A percentile compares a stretch with the other conserved stretches of the same genome.
phyloP scores from a whole-genome alignment of 805 yeast genomes.

The Pichia phayaonensis region DNA sequence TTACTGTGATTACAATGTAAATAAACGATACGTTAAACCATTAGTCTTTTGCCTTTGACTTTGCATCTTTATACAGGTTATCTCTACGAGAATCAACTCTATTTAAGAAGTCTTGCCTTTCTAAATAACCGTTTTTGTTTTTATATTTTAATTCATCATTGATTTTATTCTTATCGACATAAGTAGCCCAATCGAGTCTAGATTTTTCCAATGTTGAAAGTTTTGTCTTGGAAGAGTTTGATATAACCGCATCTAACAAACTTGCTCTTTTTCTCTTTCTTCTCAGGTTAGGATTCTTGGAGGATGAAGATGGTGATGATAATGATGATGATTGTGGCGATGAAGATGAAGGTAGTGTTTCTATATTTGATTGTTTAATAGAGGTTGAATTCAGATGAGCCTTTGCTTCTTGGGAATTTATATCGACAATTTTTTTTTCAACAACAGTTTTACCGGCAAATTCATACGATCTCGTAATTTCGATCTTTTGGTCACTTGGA shows the following conservation, averaged over 20 bases:
- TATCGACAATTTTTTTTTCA: conserved; percentile 72
- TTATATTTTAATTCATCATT: conserved; percentile 72
- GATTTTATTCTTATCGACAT: conserved; percentile 81
- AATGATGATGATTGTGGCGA: neutral
- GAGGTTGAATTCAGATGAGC: conserved; percentile 59
- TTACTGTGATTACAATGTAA: too few species aligned
- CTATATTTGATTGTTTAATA: conserved; percentile 4
- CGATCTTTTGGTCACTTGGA: conserved; percentile 38
- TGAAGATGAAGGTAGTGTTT: neutral
- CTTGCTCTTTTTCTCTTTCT: conserved; percentile 64
- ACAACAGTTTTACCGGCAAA: conserved; percentile 83
- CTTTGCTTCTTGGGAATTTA: conserved; percentile 77
- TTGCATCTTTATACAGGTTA: conserved; percentile 38
- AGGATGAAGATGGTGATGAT: neutral
- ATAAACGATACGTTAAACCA: neutral
- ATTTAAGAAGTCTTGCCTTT: conserved; percentile 80
- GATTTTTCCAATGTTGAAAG: conserved; percentile 90
- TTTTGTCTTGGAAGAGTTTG: conserved; percentile 63
- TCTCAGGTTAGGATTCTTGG: conserved; percentile 1
- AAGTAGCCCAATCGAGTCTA: conserved; percentile 88
- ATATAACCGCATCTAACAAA: conserved; percentile 66
- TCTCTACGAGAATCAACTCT: conserved; percentile 62
- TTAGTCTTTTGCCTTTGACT: conserved; percentile 2
- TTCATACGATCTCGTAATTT: conserved; percentile 69
- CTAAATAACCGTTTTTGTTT: conserved; percentile 87